These are phyloP conservation scores for Candida palmyrensis DNA, from an alignment of 805 yeast species.

Conservation along the genomic window DNA sequence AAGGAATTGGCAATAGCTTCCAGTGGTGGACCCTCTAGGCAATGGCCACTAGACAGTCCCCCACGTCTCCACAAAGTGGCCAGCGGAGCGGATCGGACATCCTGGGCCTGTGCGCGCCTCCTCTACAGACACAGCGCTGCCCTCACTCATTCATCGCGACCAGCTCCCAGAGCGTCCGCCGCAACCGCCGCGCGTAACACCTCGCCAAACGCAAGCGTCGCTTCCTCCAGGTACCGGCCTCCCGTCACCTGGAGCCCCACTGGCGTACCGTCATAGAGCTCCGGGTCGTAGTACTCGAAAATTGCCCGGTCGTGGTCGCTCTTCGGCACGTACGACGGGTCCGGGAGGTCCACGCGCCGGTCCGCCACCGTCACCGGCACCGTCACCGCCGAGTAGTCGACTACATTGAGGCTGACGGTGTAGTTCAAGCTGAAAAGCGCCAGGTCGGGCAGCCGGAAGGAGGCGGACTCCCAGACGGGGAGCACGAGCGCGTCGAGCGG, in stretches of 20 bases:
- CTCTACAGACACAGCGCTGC: too few relatives aligned
- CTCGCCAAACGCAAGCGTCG: slow-evolving; percentile 2
- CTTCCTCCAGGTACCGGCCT: slow-evolving; percentile 8
- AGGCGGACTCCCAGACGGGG: slow-evolving; percentile 27
- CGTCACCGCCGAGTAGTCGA: slow-evolving; percentile 22
- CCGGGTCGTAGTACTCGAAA: slow-evolving; percentile 7
- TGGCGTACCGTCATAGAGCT: slow-evolving; percentile 7
- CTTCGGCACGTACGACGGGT: slow-evolving; percentile 2
- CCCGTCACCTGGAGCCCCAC: slow-evolving; percentile 7
- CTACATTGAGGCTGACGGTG: slow-evolving; percentile 32
- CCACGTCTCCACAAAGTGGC: too few relatives aligned
- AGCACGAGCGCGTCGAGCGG: slow-evolving; percentile 43
- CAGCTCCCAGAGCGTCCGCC: too few relatives aligned
- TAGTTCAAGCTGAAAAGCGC: slow-evolving; percentile 21
- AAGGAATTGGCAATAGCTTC: too few relatives aligned
- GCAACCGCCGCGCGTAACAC: too few relatives aligned
- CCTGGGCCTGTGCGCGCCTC: too few relatives aligned
- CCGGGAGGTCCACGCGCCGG: slow-evolving; percentile 3
- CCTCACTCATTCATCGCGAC: too few relatives aligned
- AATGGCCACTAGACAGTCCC: too few relatives aligned
- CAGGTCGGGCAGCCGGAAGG: slow-evolving; percentile 28
- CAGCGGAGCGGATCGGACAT: too few relatives aligned
- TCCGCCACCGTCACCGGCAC: slow-evolving; percentile 45
- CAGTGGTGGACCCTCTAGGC: too few relatives aligned
- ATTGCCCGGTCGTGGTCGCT: slow-evolving; percentile 8